Base-by-base conservation (phyloP, 768 basidiomycete genomes). In the button mushroom (Agaricus bisporus) region DNA sequence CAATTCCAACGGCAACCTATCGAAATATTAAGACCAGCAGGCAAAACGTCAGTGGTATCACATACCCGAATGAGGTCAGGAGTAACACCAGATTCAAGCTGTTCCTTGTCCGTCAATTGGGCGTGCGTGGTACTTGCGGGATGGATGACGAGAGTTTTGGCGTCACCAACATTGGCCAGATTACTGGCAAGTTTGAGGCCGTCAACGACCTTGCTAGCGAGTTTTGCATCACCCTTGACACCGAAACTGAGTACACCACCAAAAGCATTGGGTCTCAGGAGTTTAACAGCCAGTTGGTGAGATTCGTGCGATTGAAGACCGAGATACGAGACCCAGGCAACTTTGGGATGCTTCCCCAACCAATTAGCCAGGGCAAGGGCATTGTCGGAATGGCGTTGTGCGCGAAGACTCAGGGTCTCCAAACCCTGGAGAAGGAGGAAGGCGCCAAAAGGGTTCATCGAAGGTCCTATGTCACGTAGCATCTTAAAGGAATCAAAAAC, bases 221-320 rank as follows among this genome's bases (percentile, higher is more conserved):
- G 64, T 47, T 68, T 64, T 2, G 70, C 68, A 48, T 76, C 76
- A 15, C 83, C 86, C 60, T 82, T 82, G 56, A 90, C 66, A 7
- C 90, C 91, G 60, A 93, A 91, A 67, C 77, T 87, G 47, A 93
- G 68, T 59, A 93, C 77, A 18, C 88, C 90, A 4, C 89, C 86
- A 54, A 73, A 91, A 2, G 72, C 68, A 52, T 77, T 73, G 0
- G 69, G 65, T 4, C 83, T 73, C 48, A 91, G 68, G 32, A 82
- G 68, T 54, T 75, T 70, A 61, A 76, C 73, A 10, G 88, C 89
- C 5, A 76, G 63, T 43, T 67, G 66, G 66, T 93, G 75, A 35
- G 81, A 83, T 0, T 73, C 64, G 64, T 94, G 91, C 2, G 63
- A 67, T 47, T 68, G 63, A 1, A 91, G 76, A 5, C 91, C 91